These are phyloP conservation scores for Salix dunnii DNA, from an alignment of 345 rosid species.

Conservation along the genomic window DNA sequence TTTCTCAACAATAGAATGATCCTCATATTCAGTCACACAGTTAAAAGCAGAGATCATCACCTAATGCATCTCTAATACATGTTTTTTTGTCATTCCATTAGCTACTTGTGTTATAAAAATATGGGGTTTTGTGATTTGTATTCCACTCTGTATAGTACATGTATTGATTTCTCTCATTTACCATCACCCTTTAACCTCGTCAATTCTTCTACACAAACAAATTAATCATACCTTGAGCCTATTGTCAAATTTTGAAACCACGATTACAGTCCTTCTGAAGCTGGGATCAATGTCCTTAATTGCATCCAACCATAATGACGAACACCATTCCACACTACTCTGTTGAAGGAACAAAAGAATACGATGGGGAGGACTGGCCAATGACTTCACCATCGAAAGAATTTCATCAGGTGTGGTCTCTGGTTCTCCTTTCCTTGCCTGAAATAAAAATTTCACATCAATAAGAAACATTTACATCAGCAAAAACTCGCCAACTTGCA, in stretches of 20 bases:
- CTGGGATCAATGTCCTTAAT: constrained; percentile 89
- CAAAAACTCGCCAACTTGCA: not conserved
- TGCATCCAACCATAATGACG: constrained; percentile 90
- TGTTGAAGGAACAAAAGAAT: constrained; percentile 90
- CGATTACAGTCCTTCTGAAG: constrained; percentile 76
- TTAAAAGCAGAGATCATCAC: not conserved
- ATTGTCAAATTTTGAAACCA: constrained; percentile 95
- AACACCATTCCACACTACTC: constrained; percentile 98
- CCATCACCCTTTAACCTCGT: not conserved
- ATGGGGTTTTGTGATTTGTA: not conserved
- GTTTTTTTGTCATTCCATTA: not conserved
- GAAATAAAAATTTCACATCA: constrained; percentile 10
- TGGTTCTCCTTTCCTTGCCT: constrained; percentile 99
- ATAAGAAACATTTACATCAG: not conserved
- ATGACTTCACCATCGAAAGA: constrained; percentile 83
- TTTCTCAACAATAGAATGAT: not conserved
- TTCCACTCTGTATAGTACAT: not conserved
- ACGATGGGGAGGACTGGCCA: constrained; percentile 95
- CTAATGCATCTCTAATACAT: not conserved
- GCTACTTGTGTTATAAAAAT: not conserved
- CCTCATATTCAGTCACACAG: not conserved
- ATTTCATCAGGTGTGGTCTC: constrained; percentile 89
- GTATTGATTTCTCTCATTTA: not conserved
- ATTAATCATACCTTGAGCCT: constrained; percentile 69
- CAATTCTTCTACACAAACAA: not conserved